A percentile compares a stretch with the other conserved stretches of the same genome.
Conservation (phyloP, 345 rosid species). For the Camelina neglecta region DNA sequence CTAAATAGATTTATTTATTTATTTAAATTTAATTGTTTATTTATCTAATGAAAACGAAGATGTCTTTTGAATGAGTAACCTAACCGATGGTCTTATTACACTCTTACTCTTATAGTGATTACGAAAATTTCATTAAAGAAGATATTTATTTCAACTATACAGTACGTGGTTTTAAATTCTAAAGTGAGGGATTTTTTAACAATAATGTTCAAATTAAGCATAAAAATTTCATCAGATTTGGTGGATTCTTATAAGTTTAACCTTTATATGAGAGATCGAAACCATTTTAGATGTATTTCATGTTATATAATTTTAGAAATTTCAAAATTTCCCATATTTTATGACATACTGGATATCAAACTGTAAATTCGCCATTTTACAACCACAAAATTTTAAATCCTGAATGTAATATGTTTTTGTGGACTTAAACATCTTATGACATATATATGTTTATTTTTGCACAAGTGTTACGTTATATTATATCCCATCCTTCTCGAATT, state of each 20-base stretch:
- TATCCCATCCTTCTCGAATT: too few species aligned
- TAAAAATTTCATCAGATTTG: background rate
- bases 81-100: slow-evolving; percentile 12
- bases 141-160: background rate
- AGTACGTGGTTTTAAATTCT: background rate
- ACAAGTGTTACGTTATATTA: too few species aligned
- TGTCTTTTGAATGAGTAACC: slow-evolving; percentile 43
- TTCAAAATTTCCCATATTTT: too few species aligned
- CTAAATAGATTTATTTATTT: background rate
- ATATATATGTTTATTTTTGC: too few species aligned
- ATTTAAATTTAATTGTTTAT: background rate
- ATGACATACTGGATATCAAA: too few species aligned
- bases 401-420: too few species aligned
- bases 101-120: background rate
- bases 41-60: background rate
- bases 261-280: background rate
- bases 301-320: background rate
- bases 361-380: too few species aligned
- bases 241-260: background rate
- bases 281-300: background rate
- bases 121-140: background rate
- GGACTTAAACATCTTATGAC: too few species aligned
- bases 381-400: too few species aligned
- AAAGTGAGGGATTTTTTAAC: background rate
- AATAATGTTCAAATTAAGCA: background rate